A percentile compares a stretch with the other conserved stretches of the same genome.
Conservation (phyloP, 1,284 basidiomycete species). For the Cutaneotrichosporon cavernicola region DNA sequence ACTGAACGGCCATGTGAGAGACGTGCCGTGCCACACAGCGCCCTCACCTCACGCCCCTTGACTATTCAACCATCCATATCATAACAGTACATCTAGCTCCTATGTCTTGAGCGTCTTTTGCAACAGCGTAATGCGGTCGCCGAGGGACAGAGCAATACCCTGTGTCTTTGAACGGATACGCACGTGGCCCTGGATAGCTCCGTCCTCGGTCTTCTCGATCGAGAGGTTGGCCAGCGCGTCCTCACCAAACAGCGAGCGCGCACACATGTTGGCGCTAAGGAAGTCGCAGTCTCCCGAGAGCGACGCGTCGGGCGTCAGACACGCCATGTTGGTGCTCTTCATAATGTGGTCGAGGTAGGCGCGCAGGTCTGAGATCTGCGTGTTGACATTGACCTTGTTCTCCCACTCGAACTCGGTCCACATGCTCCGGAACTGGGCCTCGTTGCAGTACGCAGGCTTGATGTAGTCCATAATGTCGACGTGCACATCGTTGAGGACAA, state of each 20-base stretch:
- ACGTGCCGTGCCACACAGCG: too few relatives aligned
- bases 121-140: conserved; percentile 69
- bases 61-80: not conserved
- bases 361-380: conserved; percentile 74
- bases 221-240: conserved; percentile 95
- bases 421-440: conserved; percentile 91
- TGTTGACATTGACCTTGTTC: conserved; percentile 91
- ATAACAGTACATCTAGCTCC: conserved; percentile 13
- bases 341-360: conserved; percentile 86
- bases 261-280: conserved; percentile 91
- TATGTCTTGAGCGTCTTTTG: conserved; percentile 35
- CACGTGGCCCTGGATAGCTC: conserved; percentile 82
- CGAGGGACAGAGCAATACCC: conserved; percentile 89
- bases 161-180: conserved; percentile 93
- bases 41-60: too few relatives aligned
- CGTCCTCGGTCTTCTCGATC: conserved; percentile 82
- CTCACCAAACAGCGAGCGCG: conserved; percentile 88
- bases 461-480: conserved; percentile 99
- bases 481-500: conserved; percentile 95
- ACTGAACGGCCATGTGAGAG: too few relatives aligned
- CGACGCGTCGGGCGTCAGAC: conserved; percentile 89
- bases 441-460: conserved; percentile 93
- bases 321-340: conserved; percentile 92
- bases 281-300: conserved; percentile 90
- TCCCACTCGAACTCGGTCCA: conserved; percentile 99